Conservation (phyloP, 257 asterid species). For the Jacaranda mimosifolia region DNA sequence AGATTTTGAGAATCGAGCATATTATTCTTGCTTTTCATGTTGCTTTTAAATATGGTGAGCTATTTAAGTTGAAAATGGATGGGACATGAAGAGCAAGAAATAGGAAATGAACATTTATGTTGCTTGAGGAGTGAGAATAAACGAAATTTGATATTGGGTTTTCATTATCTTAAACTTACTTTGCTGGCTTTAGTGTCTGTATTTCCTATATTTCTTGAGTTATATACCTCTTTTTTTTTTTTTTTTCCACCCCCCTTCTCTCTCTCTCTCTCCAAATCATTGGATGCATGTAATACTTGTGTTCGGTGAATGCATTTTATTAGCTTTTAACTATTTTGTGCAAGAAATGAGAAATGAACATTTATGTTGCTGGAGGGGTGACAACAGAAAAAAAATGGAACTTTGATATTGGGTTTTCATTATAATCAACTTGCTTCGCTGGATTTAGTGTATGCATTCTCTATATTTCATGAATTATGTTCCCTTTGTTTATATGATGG, state of each 20-base stretch:
- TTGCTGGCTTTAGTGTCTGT: constrained; percentile 13
- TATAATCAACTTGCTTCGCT: too few relatives aligned
- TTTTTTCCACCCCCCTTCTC: too few relatives aligned
- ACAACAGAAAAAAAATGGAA: not conserved
- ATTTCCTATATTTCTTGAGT: constrained; percentile 11
- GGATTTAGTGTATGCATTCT: not conserved
- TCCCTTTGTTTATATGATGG: not conserved
- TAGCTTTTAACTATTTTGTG: not conserved
- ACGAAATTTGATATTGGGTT: constrained; percentile 2
- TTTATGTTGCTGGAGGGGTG: constrained; percentile 10
- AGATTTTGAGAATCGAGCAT: constrained; percentile 12
- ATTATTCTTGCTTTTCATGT: not conserved
- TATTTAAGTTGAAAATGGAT: constrained; percentile 7
- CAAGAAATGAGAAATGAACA: constrained; percentile 13
- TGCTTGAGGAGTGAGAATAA: constrained; percentile 4
- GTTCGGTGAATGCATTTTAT: too few relatives aligned
- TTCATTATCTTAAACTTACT: constrained; percentile 1
- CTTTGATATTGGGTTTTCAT: too few relatives aligned
- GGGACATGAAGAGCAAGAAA: constrained; percentile 18
- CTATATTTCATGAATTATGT: constrained; percentile 8
- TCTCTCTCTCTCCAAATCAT: too few relatives aligned
- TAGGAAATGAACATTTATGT: constrained; percentile 12
- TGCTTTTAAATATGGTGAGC: not conserved
- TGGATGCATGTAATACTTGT: too few relatives aligned
- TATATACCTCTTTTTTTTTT: not conserved